Evolutionary conservation across 192 early-diverging fungal genomes (phyloP).

Genomic region (Thamnidium elegans): DNA sequence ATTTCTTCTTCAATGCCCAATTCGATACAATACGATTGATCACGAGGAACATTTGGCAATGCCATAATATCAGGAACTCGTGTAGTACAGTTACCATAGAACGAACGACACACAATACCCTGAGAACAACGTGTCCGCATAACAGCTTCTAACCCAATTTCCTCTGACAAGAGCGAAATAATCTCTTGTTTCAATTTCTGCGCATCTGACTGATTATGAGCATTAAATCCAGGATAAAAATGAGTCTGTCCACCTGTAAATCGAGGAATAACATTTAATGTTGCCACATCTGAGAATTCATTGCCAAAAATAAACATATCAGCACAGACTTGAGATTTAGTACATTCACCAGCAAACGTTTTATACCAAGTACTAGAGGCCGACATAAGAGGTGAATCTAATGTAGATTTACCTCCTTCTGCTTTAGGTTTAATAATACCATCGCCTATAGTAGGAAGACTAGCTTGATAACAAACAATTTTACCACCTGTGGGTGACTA

Average conservation of each 20-base stretch:
- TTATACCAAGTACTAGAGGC: slow-evolving; percentile 87
- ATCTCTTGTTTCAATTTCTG: slow-evolving; percentile 74
- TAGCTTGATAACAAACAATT: slow-evolving; percentile 81
- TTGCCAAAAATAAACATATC: slow-evolving; percentile 90
- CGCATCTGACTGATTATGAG: slow-evolving; percentile 58
- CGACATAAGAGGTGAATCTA: slow-evolving; percentile 81
- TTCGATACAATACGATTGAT: slow-evolving; percentile 64
- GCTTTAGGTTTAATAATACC: slow-evolving; percentile 81
- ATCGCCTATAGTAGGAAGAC: slow-evolving; percentile 81
- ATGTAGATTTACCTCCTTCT: slow-evolving; percentile 84
- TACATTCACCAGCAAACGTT: slow-evolving; percentile 80
- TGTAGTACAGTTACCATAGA: slow-evolving; percentile 71
- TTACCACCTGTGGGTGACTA: slow-evolving; percentile 81
- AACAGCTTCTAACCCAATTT: slow-evolving; percentile 86
- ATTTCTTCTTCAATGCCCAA: slow-evolving; percentile 57
- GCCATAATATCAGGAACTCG: slow-evolving; percentile 64
- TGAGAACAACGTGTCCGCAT: slow-evolving; percentile 87
- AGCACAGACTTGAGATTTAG: slow-evolving; percentile 75
- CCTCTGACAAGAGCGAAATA: slow-evolving; percentile 59
- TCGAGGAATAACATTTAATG: slow-evolving; percentile 68
- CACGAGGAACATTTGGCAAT: slow-evolving; percentile 66
- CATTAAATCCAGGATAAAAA: slow-evolving; percentile 80
- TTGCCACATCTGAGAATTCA: slow-evolving; percentile 83
- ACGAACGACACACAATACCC: slow-evolving; percentile 52
- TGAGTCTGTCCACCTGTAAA: slow-evolving; percentile 87